Conservation (phyloP, 257 asterid genomes). For the Solanum paucissectum region DNA sequence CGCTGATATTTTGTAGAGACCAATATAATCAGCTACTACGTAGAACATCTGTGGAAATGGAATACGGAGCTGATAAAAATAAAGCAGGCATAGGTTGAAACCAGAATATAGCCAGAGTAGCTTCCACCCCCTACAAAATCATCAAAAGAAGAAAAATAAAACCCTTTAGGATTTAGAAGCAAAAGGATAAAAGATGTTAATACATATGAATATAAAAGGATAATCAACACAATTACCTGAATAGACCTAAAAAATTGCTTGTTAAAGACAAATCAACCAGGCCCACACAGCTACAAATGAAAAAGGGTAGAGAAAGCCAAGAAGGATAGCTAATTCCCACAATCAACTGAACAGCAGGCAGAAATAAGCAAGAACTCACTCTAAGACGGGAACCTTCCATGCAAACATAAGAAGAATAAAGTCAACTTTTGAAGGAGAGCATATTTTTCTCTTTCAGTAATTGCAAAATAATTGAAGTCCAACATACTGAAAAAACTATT, state of each 20-base stretch:
- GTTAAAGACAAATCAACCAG: slow-evolving; percentile 94
- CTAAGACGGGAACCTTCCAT: slow-evolving; percentile 87
- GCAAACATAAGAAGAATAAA: slow-evolving; percentile 3
- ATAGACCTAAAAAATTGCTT: slow-evolving; percentile 96
- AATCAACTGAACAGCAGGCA: slow-evolving; percentile 94
- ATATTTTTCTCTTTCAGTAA: background rate
- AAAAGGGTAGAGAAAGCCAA: slow-evolving; percentile 96
- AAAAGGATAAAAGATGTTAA: slow-evolving; percentile 3
- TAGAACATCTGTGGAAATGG: slow-evolving; percentile 40
- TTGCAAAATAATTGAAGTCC: background rate
- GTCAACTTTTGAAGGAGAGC: background rate
- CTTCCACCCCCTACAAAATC: slow-evolving; percentile 78
- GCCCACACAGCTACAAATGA: slow-evolving; percentile 89
- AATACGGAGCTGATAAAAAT: slow-evolving; percentile 78
- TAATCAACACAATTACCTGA: slow-evolving; percentile 45
- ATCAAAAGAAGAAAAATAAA: slow-evolving; percentile 28
- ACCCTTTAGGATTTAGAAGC: slow-evolving; percentile 19
- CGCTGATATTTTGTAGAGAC: slow-evolving; percentile 57
- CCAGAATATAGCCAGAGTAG: slow-evolving; percentile 84
- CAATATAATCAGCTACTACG: slow-evolving; percentile 42
- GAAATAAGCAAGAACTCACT: slow-evolving; percentile 80
- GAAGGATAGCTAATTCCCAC: slow-evolving; percentile 96
- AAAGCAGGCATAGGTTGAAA: slow-evolving; percentile 62
- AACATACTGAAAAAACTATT: background rate
- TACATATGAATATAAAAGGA: background rate